These are phyloP conservation scores for Danielia reshetovae DNA, from an alignment of 805 yeast species.

Conservation along the genomic window DNA sequence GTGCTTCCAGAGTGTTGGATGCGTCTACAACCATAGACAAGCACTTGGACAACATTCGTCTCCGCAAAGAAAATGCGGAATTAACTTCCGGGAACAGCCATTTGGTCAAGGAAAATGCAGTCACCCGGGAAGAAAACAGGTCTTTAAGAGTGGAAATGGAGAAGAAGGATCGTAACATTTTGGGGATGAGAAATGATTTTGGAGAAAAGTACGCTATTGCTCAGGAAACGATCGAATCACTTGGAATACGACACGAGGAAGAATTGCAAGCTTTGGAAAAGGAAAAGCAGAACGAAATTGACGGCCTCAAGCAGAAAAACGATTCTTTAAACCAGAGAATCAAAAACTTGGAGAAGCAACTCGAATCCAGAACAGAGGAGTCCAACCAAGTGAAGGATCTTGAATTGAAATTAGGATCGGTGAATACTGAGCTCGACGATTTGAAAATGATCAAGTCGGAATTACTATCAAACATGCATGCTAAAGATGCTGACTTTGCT, in stretches of 20 bases:
- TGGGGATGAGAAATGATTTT: constrained; percentile 6
- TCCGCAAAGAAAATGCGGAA: constrained; percentile 28
- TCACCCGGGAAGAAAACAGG: constrained; percentile 7
- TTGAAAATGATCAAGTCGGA: constrained; percentile 50
- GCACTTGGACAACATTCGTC: constrained; percentile 39
- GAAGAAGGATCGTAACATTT: constrained; percentile 2
- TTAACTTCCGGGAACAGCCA: constrained; percentile 2
- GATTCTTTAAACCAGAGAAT: neutral
- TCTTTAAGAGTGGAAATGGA: constrained; percentile 4
- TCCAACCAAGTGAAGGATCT: neutral
- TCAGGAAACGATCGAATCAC: constrained; percentile 6
- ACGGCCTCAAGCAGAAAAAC: constrained; percentile 2
- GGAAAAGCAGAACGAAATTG: constrained; percentile 10
- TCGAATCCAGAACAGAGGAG: neutral
- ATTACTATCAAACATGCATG: constrained; percentile 61
- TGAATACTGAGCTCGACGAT: constrained; percentile 18
- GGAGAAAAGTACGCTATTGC: constrained; percentile 5
- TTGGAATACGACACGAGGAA: constrained; percentile 10
- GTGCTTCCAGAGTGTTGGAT: constrained; percentile 23
- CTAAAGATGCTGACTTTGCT: constrained; percentile 56
- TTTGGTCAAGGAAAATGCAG: constrained; percentile 8
- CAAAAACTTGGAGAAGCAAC: neutral
- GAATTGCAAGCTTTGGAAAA: constrained; percentile 3
- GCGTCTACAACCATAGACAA: constrained; percentile 38
- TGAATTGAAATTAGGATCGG: neutral